phyloP scores from a whole-genome alignment of 139 green algal species.

The Desmodesmus armatus region DNA sequence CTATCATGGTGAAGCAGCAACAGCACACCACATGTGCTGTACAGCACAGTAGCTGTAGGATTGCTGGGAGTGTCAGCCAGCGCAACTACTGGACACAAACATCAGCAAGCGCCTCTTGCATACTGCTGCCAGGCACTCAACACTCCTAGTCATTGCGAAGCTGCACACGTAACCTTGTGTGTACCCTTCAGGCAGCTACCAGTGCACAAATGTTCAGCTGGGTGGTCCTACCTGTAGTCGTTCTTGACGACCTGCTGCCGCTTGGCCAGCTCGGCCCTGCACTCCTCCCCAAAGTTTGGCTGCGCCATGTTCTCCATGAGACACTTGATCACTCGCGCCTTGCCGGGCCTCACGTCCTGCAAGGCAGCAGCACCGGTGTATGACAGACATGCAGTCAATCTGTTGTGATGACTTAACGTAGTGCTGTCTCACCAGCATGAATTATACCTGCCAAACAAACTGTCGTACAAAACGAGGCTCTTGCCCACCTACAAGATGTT shows the following conservation, averaged over 20 bases:
- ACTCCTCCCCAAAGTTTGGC: slow-evolving; percentile 79
- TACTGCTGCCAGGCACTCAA: neutral
- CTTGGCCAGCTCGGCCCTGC: slow-evolving; percentile 71
- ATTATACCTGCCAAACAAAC: too few species aligned
- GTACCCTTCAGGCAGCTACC: neutral
- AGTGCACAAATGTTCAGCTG: neutral
- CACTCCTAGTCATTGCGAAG: neutral
- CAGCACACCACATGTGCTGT: neutral
- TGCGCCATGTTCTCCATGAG: slow-evolving; percentile 76
- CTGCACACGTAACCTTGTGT: neutral
- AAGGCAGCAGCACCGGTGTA: too few species aligned
- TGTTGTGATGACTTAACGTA: too few species aligned
- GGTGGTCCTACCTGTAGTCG: slow-evolving; percentile 64
- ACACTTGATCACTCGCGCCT: slow-evolving; percentile 68
- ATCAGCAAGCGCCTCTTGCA: neutral
- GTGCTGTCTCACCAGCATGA: too few species aligned
- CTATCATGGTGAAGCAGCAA: too few species aligned
- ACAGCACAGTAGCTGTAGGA: too few species aligned
- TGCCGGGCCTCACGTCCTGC: slow-evolving; percentile 72
- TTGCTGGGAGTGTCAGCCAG: too few species aligned
- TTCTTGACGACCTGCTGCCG: slow-evolving; percentile 67
- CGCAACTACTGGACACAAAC: neutral
- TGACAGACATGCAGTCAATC: too few species aligned
- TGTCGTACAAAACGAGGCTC: too few species aligned
- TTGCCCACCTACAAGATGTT: too few species aligned